A percentile compares a stretch with the other conserved stretches of the same genome.
These are phyloP conservation scores for Zymoseptoria crescenta DNA, from an alignment of 2,329 filamentous ascomycete species.

Conservation along the genomic window DNA sequence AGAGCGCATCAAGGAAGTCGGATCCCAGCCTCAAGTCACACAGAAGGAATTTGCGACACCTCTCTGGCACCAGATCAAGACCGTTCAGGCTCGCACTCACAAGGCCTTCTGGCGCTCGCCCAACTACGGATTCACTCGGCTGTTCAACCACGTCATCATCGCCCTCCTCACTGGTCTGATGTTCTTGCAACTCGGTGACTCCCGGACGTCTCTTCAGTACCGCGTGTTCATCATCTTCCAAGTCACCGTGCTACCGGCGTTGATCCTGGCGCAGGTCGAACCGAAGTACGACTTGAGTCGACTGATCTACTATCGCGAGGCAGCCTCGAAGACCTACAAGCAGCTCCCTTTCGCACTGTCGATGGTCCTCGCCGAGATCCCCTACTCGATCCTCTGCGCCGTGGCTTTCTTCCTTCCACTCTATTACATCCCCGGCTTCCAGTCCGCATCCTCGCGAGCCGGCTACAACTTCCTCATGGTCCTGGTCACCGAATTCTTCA, in stretches of 20 bases:
- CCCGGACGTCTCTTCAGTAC: constrained; percentile 70
- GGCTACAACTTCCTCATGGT: constrained; percentile 85
- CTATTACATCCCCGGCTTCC: constrained; percentile 77
- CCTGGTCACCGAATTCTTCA: constrained; percentile 75
- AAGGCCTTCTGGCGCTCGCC: constrained; percentile 76
- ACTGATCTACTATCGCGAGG: constrained; percentile 78
- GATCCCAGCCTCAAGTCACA: constrained; percentile 36
- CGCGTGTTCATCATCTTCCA: constrained; percentile 88
- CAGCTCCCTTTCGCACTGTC: constrained; percentile 68
- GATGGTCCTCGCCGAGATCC: constrained; percentile 76
- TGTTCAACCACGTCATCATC: constrained; percentile 78
- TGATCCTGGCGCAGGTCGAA: constrained; percentile 78
- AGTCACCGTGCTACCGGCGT: constrained; percentile 70
- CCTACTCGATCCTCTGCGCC: constrained; percentile 73
- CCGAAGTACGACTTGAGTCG: constrained; percentile 74
- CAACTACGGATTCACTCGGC: constrained; percentile 80
- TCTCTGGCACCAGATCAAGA: constrained; percentile 66
- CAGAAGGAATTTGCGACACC: constrained; percentile 80
- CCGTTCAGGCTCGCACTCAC: constrained; percentile 66
- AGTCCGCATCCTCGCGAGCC: constrained; percentile 53
- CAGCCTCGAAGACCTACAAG: constrained; percentile 78
- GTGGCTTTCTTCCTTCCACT: constrained; percentile 73
- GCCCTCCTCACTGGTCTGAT: constrained; percentile 71
- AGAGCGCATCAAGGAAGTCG: constrained; percentile 46
- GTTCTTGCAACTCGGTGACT: constrained; percentile 70